Conservation (phyloP, 2,329 filamentous ascomycete species). For the Paecilomyces sp. region DNA sequence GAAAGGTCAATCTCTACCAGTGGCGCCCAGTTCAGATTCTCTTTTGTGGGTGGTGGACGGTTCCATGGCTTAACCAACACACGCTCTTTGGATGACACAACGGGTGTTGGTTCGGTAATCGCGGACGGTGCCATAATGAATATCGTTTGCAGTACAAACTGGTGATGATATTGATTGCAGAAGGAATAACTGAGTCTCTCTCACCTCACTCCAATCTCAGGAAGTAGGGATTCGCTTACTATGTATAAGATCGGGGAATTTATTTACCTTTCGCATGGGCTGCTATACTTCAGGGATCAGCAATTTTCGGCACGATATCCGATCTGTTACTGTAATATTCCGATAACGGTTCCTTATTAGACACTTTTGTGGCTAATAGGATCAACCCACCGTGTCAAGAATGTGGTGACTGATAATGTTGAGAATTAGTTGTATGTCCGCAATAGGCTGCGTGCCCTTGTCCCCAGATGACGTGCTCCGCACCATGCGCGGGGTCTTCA, state of each 20-base stretch:
- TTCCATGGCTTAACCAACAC: slow-evolving; percentile 18
- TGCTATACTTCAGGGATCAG: neutral
- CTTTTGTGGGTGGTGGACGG: slow-evolving; percentile 19
- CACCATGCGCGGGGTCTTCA: neutral
- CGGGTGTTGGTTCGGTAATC: slow-evolving; percentile 9
- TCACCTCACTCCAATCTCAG: neutral
- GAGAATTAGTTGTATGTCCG: too few species aligned
- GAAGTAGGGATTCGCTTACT: neutral
- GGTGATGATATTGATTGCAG: too few species aligned
- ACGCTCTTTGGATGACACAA: neutral
- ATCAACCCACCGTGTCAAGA: neutral
- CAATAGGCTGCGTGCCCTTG: neutral
- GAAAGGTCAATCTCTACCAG: neutral
- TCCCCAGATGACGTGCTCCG: neutral
- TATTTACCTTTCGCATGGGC: too few species aligned
- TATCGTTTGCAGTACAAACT: neutral
- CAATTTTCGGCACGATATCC: neutral
- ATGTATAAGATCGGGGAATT: neutral
- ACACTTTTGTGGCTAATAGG: neutral
- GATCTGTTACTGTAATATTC: neutral
- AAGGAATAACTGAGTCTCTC: too few species aligned
- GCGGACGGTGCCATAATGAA: slow-evolving; percentile 14
- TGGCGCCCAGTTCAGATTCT: neutral
- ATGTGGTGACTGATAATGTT: neutral
- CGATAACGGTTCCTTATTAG: neutral